Evolutionary conservation across 495 filamentous ascomycete genomes (phyloP).

Genomic region (Trichodelitschia bisporula): DNA sequence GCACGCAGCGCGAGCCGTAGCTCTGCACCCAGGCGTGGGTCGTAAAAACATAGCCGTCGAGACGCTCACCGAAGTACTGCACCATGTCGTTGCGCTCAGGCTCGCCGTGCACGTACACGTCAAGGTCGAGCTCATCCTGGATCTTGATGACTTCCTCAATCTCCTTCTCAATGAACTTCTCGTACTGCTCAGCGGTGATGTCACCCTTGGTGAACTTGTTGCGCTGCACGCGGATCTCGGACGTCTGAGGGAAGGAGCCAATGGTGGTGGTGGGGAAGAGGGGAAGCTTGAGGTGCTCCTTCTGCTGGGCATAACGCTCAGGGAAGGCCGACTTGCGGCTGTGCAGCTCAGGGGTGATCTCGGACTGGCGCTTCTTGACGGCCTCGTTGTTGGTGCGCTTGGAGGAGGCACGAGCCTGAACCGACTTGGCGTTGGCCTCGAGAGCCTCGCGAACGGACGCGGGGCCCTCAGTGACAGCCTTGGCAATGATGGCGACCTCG

Average conservation of each 20-base stretch:
- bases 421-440: conserved; percentile 80
- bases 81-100: conserved; percentile 99
- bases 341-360: conserved; percentile 64
- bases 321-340: conserved; percentile 78
- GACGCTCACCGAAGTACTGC: conserved; percentile 96
- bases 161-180: conserved; percentile 96
- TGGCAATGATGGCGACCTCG: conserved; percentile 82
- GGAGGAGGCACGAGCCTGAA: conserved; percentile 70
- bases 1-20: conserved; percentile 94
- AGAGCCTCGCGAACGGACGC: conserved; percentile 63
- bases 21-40: conserved; percentile 96
- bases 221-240: conserved; percentile 83
- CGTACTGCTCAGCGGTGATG: conserved; percentile 76
- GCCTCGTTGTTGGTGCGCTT: conserved; percentile 85
- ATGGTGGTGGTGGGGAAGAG: conserved; percentile 98
- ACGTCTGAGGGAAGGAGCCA: conserved; percentile 96
- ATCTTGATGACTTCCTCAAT: conserved; percentile 80
- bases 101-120: conserved; percentile 95
- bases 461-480: conserved; percentile 80
- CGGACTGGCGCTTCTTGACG: conserved; percentile 83
- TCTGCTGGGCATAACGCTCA: conserved; percentile 58
- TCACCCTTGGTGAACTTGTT: conserved; percentile 98
- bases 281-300: conserved; percentile 69
- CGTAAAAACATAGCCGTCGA: conserved; percentile 94
- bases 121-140: conserved; percentile 90